These are phyloP conservation scores for Gynandropsis gynandra DNA, from an alignment of 345 rosid species.

Conservation along the genomic window DNA sequence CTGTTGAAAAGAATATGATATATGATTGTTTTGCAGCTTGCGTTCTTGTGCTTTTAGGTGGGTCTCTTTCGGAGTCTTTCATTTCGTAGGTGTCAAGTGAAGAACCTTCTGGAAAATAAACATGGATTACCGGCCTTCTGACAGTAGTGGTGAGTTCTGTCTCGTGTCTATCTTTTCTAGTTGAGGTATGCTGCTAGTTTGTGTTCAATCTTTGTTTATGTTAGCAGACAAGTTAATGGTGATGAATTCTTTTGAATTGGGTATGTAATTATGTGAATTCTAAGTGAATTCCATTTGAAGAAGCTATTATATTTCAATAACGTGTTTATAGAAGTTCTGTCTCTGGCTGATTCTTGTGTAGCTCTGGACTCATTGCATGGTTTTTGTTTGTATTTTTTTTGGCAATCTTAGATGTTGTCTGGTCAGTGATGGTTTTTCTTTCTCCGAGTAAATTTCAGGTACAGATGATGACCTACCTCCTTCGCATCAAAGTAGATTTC, in stretches of 20 bases:
- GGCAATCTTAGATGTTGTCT: constrained; percentile 10
- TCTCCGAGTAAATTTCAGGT: constrained; percentile 43
- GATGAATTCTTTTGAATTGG: neutral
- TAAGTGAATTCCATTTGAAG: neutral
- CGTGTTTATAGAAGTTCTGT: neutral
- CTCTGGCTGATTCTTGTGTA: neutral
- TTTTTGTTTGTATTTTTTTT: constrained; percentile 5
- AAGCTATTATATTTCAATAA: neutral
- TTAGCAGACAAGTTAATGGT: neutral
- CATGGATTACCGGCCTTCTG: constrained; percentile 60
- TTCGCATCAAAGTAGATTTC: constrained; percentile 81
- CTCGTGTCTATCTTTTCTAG: neutral
- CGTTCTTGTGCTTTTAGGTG: constrained; percentile 12
- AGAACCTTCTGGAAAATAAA: constrained; percentile 14
- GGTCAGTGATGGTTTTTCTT: constrained; percentile 6
- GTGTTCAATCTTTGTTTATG: neutral
- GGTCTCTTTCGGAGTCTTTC: constrained; percentile 12
- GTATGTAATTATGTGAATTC: neutral
- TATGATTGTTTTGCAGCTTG: constrained; percentile 26
- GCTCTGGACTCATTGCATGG: neutral
- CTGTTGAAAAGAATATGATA: no score
- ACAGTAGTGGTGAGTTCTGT: constrained; percentile 57
- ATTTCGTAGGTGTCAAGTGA: constrained; percentile 11
- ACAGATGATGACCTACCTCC: constrained; percentile 99
- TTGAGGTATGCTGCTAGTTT: neutral